phyloP scores from a whole-genome alignment of 2,329 filamentous ascomycete species.

The Fusarium tjaetaba region DNA sequence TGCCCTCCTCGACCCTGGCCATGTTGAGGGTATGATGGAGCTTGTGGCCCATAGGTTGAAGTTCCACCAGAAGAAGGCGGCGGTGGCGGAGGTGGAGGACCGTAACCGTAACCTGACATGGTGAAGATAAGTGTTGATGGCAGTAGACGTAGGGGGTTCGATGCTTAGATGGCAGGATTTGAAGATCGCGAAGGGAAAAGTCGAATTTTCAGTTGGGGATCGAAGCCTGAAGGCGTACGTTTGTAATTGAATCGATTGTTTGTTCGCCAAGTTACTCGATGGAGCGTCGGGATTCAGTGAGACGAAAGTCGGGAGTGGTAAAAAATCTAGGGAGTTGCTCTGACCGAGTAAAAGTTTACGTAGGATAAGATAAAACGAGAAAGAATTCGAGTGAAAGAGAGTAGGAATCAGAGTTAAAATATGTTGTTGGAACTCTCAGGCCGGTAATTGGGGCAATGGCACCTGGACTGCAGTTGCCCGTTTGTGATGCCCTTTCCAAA shows the following conservation, averaged over 20 bases:
- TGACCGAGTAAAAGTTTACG: neutral
- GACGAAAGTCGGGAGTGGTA: neutral
- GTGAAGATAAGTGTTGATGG: neutral
- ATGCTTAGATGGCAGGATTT: neutral
- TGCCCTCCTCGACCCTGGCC: constrained; percentile 51
- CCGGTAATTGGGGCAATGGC: neutral
- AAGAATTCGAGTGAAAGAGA: neutral
- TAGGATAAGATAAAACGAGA: neutral
- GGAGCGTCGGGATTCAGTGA: neutral
- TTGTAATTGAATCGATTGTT: neutral
- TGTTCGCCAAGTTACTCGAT: neutral
- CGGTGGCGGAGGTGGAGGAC: constrained; percentile 62
- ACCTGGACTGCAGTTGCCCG: constrained; percentile 1
- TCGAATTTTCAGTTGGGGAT: neutral
- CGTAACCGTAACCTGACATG: constrained; percentile 65
- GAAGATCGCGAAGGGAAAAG: neutral
- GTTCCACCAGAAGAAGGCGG: constrained; percentile 47
- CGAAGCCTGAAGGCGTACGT: neutral
- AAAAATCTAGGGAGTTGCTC: neutral
- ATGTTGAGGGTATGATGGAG: constrained; percentile 51
- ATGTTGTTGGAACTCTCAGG: neutral
- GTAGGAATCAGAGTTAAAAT: neutral
- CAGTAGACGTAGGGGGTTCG: neutral
- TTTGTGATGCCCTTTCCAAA: constrained; percentile 10
- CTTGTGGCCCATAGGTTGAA: constrained; percentile 53